Evolutionary conservation across 1,284 basidiomycete species (phyloP), one percentile per base, ranked within the genome.

Genomic region (Trametes pubescens): DNA sequence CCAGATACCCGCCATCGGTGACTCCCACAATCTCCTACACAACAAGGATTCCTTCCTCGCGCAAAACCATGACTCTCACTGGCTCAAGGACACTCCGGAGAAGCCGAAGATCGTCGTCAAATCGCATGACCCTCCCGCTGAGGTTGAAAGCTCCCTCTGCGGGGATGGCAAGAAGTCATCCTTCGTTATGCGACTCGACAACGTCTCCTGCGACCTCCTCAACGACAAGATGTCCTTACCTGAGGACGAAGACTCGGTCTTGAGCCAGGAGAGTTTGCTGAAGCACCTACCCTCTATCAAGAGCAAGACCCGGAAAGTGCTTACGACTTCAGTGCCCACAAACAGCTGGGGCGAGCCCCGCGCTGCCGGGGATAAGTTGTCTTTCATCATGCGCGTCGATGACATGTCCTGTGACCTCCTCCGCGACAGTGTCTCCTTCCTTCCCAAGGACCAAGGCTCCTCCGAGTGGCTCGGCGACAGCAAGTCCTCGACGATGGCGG

Each of bases 381-480:
- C 18, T 8, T 44, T 44, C 43, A n/a, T n/a, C 18, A 44, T 44
- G 43, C 43, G 43, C 43, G 8, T 44, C 43, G 43, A 44, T 21
- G 21, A 44, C 21, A 21, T 44, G 14, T 21, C 43, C 18, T 44
- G 43, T 16, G 18, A 44, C 43, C 24, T 48, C 14, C 47, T 48
- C 14, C 47, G 14, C 18, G 24, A 29, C 24, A n/a, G 11, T 7
- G 10, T 3, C 14, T 47, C 47, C 47, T 26, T 26, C 24, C 14
- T 43, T 16, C 13, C 6, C 9, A 29, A 48, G 49, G 16, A 51
- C 13, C 29, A 35, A 18, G 43, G 43, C 7, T 24, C 44, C 24
- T 51, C 26, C n/a, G n/a, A n/a, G 1, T 51, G 49, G 49, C 32
- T 35, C 49, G 49, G 29, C 26, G 49, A 32, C 29, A 51, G 49